Evolutionary conservation across 2,329 filamentous ascomycete species (phyloP).

Genomic region (Biscogniauxia marginata): DNA sequence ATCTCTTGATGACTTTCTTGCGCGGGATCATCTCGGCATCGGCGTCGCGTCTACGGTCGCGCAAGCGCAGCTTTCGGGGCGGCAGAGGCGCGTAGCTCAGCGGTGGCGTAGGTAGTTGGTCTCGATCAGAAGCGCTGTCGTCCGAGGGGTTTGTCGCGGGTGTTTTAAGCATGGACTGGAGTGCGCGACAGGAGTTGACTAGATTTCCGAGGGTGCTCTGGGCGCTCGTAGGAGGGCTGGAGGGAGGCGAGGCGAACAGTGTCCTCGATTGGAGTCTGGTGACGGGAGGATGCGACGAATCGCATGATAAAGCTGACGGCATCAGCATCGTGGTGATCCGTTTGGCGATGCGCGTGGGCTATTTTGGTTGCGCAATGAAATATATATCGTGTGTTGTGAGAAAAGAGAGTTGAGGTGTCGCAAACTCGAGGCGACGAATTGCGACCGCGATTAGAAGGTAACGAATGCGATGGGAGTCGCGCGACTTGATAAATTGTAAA

Average conservation of each 20-base stretch:
- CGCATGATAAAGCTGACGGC: constrained; percentile 58
- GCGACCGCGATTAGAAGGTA: constrained; percentile 15
- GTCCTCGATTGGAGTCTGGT: constrained; percentile 44
- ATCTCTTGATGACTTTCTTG: constrained; percentile 53
- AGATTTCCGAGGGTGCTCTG: constrained; percentile 52
- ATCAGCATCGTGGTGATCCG: constrained; percentile 50
- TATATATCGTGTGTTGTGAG: background rate
- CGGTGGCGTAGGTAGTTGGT: constrained; percentile 55
- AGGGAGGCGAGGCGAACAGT: constrained; percentile 58
- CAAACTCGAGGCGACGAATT: constrained; percentile 7
- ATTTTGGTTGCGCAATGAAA: constrained; percentile 4
- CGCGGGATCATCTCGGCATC: constrained; percentile 33
- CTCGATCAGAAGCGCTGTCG: constrained; percentile 26
- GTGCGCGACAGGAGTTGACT: constrained; percentile 58
- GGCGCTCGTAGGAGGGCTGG: constrained; percentile 51
- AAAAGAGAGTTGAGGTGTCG: constrained; percentile 1
- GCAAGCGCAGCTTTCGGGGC: constrained; percentile 56
- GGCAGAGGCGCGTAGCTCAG: constrained; percentile 45
- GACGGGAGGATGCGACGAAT: constrained; percentile 47
- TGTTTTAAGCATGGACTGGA: constrained; percentile 56
- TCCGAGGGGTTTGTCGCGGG: constrained; percentile 30
- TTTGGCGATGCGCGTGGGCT: constrained; percentile 1
- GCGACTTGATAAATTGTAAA: background rate
- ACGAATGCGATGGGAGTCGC: constrained; percentile 12
- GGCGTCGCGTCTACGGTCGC: constrained; percentile 41